These are phyloP conservation scores for Aspergillus sclerotioniger DNA, from an alignment of 495 filamentous ascomycete species.

Conservation along the genomic window DNA sequence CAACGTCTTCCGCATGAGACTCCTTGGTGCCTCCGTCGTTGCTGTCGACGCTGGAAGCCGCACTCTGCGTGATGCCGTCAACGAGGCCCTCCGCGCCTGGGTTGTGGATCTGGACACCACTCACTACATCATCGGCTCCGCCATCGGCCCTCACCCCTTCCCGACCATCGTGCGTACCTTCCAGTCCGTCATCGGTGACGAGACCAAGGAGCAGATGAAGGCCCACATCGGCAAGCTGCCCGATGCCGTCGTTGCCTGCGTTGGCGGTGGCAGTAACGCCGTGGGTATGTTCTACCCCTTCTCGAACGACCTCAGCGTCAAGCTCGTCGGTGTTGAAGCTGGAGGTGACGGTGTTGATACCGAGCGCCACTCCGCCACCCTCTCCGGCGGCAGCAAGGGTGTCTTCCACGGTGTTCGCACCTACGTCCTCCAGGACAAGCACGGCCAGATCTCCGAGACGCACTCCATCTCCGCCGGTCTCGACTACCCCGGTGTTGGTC, in stretches of 20 bases:
- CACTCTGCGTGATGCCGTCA: conserved; percentile 90
- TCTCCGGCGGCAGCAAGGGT: conserved; percentile 74
- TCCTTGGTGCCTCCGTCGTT: conserved; percentile 86
- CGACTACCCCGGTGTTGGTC: conserved; percentile 88
- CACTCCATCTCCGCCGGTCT: conserved; percentile 87
- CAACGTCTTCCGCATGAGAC: conserved; percentile 93
- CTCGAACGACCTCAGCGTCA: conserved; percentile 69
- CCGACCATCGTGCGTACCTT: conserved; percentile 95
- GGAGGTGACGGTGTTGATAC: conserved; percentile 86
- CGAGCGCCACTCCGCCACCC: conserved; percentile 69
- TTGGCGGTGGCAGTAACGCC: conserved; percentile 82
- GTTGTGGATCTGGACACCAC: conserved; percentile 85
- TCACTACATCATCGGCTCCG: conserved; percentile 95
- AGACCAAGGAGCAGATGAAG: conserved; percentile 78
- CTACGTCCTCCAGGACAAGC: conserved; percentile 77
- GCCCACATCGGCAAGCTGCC: conserved; percentile 74
- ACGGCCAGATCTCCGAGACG: conserved; percentile 83
- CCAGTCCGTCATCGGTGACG: conserved; percentile 88
- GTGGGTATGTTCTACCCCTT: conserved; percentile 91
- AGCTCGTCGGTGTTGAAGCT: conserved; percentile 82
- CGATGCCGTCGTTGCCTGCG: conserved; percentile 87
- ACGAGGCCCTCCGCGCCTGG: conserved; percentile 90
- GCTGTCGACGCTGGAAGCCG: conserved; percentile 82
- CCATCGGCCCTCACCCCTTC: conserved; percentile 95
- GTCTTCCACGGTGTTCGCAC: conserved; percentile 89